Conservation (phyloP, 139 green algal genomes). For the Marvania coccoides region DNA sequence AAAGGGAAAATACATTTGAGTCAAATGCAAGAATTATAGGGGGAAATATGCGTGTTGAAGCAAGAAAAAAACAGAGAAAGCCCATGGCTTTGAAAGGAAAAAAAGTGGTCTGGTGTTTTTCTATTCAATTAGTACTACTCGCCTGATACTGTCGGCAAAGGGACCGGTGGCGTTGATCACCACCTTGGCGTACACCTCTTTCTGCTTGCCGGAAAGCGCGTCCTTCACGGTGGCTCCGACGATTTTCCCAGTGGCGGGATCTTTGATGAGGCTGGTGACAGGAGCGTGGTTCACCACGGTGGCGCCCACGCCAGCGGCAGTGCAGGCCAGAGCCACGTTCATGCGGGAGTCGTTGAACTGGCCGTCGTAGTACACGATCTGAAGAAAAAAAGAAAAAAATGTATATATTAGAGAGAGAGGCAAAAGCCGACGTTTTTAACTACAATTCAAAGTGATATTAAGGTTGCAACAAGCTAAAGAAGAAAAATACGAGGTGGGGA, state of each 20-base stretch:
- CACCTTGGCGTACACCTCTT: slow-evolving; percentile 27
- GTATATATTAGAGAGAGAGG: too few species aligned
- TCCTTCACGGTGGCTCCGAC: slow-evolving; percentile 65
- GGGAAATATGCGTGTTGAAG: too few species aligned
- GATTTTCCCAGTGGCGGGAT: slow-evolving; percentile 62
- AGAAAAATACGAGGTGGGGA: background rate
- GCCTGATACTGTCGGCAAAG: slow-evolving; percentile 59
- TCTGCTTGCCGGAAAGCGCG: slow-evolving; percentile 25
- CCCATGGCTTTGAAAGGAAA: too few species aligned
- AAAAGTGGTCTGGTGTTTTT: too few species aligned
- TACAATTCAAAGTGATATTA: too few species aligned
- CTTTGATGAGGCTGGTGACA: slow-evolving; percentile 67
- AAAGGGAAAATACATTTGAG: background rate
- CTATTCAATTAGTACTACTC: too few species aligned
- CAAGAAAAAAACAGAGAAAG: too few species aligned
- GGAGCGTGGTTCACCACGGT: slow-evolving; percentile 79
- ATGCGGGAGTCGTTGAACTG: slow-evolving; percentile 95
- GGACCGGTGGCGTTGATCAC: slow-evolving; percentile 91
- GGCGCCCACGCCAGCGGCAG: slow-evolving; percentile 78
- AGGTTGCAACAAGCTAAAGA: too few species aligned
- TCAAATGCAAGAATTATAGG: too few species aligned
- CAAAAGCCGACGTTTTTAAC: too few species aligned
- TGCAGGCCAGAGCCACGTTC: slow-evolving; percentile 78
- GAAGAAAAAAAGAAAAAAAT: too few species aligned
- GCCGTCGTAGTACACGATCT: slow-evolving; percentile 94